phyloP scores from a whole-genome alignment of 495 filamentous ascomycete genomes.

The Aspergillus heteromorphus region DNA sequence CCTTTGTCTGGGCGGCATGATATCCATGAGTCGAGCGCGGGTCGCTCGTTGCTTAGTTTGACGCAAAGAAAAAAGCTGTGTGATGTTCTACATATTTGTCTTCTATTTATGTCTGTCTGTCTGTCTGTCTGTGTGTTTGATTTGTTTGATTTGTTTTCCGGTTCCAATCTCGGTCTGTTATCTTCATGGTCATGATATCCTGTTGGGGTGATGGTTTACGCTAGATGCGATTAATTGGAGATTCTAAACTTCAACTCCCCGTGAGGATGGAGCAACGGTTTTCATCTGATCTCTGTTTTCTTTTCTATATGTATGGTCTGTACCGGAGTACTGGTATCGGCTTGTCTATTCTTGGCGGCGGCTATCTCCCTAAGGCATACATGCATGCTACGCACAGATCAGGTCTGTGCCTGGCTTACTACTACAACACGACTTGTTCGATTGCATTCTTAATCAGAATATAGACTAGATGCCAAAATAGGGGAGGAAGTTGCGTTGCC shows the following conservation, averaged over 20 bases:
- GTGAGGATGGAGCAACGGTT: background rate
- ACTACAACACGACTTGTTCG: too few relatives aligned
- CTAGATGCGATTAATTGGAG: slow-evolving; percentile 15
- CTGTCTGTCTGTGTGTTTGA: too few relatives aligned
- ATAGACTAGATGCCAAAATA: too few relatives aligned
- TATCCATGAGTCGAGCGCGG: slow-evolving; percentile 12
- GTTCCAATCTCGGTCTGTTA: background rate
- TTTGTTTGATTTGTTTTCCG: slow-evolving; percentile 4
- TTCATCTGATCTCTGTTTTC: background rate
- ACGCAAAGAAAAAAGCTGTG: slow-evolving; percentile 3
- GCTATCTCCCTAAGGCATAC: too few relatives aligned
- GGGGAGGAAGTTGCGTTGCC: too few relatives aligned
- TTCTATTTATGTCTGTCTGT: too few relatives aligned
- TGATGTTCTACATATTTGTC: background rate
- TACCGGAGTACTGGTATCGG: too few relatives aligned
- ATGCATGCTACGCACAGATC: too few relatives aligned
- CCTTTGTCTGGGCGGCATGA: slow-evolving; percentile 11
- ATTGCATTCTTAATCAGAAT: too few relatives aligned
- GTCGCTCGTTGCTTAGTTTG: slow-evolving; percentile 11
- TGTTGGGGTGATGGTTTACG: slow-evolving; percentile 11
- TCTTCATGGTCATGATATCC: slow-evolving; percentile 22
- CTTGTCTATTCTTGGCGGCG: too few relatives aligned
- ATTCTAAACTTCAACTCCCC: background rate
- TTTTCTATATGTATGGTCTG: background rate
- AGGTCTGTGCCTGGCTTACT: too few relatives aligned